Percentiles rank a stretch among this genome's conserved stretches.
These are phyloP conservation scores for Licmophora abbreviata DNA, from an alignment of 108 stramenopile genomes.

Conservation along the genomic window DNA sequence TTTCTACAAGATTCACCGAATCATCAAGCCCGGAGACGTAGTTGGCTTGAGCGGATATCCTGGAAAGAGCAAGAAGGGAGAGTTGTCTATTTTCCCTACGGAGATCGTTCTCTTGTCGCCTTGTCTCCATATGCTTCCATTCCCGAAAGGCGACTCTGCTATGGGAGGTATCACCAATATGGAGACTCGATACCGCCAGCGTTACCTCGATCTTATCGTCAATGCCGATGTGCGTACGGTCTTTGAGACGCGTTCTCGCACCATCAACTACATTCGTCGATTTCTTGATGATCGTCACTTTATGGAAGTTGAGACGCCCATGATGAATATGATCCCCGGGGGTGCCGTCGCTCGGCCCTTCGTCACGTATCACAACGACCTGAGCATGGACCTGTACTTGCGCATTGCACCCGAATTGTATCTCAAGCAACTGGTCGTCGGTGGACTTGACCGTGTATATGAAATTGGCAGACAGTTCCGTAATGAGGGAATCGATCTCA, in stretches of 20 bases:
- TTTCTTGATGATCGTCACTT: conserved; percentile 94
- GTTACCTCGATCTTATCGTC: conserved; percentile 97
- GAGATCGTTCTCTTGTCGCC: conserved; percentile 86
- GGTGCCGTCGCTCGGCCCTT: conserved; percentile 98
- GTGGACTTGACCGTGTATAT: conserved; percentile 98
- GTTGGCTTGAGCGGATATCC: conserved; percentile 89
- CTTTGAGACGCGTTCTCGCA: conserved; percentile 82
- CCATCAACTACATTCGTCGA: conserved; percentile 90
- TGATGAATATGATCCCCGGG: conserved; percentile 99
- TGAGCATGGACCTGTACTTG: conserved; percentile 93
- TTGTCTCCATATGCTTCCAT: conserved; percentile 98
- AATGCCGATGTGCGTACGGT: conserved; percentile 82
- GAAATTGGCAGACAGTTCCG: conserved; percentile 99
- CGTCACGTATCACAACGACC: conserved; percentile 97
- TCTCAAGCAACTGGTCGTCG: conserved; percentile 96
- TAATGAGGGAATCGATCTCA: conserved; percentile 98
- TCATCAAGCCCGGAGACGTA: conserved; percentile 91
- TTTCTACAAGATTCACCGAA: conserved; percentile 75
- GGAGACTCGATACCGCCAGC: conserved; percentile 95
- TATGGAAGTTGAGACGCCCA: conserved; percentile 99
- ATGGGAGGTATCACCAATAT: conserved; percentile 88
- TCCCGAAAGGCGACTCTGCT: conserved; percentile 64
- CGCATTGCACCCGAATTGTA: conserved; percentile 96
- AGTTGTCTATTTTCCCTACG: conserved; percentile 93
- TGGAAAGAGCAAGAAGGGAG: conserved; percentile 94